Evolutionary conservation across 31 red algal species (phyloP).

Genomic region (Porphyra umbilicalis): DNA sequence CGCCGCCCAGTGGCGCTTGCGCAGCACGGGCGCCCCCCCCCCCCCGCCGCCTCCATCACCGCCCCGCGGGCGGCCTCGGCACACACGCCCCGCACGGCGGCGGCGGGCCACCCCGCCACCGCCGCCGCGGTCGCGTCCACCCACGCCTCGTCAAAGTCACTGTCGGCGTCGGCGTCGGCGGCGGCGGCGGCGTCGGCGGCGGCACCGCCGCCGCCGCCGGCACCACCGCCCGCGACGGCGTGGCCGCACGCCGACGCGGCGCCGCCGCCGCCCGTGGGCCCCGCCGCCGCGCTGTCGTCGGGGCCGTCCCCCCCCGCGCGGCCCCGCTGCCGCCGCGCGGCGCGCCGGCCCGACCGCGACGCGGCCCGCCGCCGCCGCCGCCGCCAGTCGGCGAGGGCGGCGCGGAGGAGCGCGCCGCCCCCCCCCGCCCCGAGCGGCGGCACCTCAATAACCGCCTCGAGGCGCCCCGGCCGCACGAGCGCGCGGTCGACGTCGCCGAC

Average conservation of each 20-base stretch:
- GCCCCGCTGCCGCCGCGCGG: not conserved
- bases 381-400: not conserved
- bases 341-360: not conserved
- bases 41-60: not conserved
- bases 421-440: not conserved
- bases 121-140: not conserved
- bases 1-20: not conserved
- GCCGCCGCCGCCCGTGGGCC: no score
- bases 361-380: not conserved
- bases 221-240: no score
- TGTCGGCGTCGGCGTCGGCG: not conserved
- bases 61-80: not conserved
- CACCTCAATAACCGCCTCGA: not conserved
- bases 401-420: not conserved
- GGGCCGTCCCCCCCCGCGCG: no score
- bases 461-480: not conserved
- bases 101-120: not conserved
- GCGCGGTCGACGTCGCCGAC: not conserved
- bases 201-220: no score
- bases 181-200: no score
- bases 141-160: not conserved
- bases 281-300: no score
- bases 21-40: not conserved
- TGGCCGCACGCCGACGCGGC: not conserved
- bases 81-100: not conserved